Evolutionary conservation across 352 stramenopile genomes (phyloP), one percentile per base, ranked within the genome.

Genomic region (Phytophthora agathidicida): DNA sequence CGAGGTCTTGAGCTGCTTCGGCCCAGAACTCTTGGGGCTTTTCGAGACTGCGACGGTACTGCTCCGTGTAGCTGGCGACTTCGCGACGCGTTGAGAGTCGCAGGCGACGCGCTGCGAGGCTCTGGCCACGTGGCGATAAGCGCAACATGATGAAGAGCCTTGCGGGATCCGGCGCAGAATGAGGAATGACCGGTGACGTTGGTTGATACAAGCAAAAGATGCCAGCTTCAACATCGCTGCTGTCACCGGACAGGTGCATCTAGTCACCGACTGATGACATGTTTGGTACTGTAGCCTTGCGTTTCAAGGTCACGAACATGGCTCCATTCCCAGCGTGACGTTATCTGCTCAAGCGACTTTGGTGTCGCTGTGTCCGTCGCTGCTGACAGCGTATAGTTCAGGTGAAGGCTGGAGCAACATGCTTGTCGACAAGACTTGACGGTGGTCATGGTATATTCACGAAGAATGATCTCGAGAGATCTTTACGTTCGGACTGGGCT

Each of bases 21-120:
- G 65, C 70, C 75, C 75, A 86, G 48, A 86, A 86, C 38, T 68
- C 67, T 22, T 80, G 67, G 13, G 75, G 75, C 17, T 46, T 41
- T 9, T 68, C 71, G n/a, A 83, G 68, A 27, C 70, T 79, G 35
- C 67, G 70, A 2, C 47, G 55, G 45, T 83, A 86, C 37, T 80
- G 57, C 38, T 77, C 60, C 24, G 63, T 37, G 54, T 83, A 86
- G 61, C 62, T 81, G 17, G 64, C 64, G 32, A 73, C 39, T 17
- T 51, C 51, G 27, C 56, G 37, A 19, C 13, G 45, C 3, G 10
- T 17, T 0, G 37, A 46, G 26, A 60, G 31, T 9, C 32, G 38
- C 27, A 59, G 24, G 13, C 27, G 41, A n/a, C 31, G 59, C 38
- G 26, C 10, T 5, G 16, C 5, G 20, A 52, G 27, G 36, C 28